Percentiles rank a stretch among this genome's conserved stretches.
Evolutionary conservation across 805 yeast species (phyloP).

Genomic region (Kluyveromyces lactis): DNA sequence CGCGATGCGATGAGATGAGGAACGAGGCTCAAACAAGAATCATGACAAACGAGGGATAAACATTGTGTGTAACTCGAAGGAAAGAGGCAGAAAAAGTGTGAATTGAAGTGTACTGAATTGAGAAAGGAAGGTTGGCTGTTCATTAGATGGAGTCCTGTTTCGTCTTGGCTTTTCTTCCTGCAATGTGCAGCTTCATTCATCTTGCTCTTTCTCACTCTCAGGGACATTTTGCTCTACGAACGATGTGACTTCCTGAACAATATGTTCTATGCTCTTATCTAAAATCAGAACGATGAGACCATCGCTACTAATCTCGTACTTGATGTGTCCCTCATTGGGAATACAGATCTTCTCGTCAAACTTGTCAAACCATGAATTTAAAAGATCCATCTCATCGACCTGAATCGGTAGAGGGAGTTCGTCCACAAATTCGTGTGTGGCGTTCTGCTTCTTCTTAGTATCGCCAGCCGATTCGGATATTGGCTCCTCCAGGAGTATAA

Average conservation of each 20-base stretch:
- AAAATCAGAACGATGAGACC: constrained; percentile 28
- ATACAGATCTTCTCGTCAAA: constrained; percentile 30
- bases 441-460: constrained; percentile 10
- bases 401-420: constrained; percentile 25
- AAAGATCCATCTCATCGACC: constrained; percentile 24
- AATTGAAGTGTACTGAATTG: too few relatives aligned
- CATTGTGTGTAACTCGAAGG: too few relatives aligned
- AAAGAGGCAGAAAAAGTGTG: too few relatives aligned
- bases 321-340: constrained; percentile 32
- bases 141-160: too few relatives aligned
- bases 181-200: too few relatives aligned
- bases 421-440: constrained; percentile 28
- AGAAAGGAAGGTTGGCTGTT: too few relatives aligned
- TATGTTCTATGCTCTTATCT: constrained; percentile 21
- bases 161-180: too few relatives aligned
- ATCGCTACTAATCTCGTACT: constrained; percentile 31
- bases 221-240: constrained; percentile 19
- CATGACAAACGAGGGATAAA: too few relatives aligned
- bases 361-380: constrained; percentile 30
- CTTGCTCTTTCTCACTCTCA: not conserved
- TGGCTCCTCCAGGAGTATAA: constrained; percentile 25
- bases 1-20: too few relatives aligned
- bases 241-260: constrained; percentile 20
- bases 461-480: constrained; percentile 7
- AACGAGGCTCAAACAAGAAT: too few relatives aligned